Base-by-base conservation (phyloP, 441 rosid genomes). In the Rhodomyrtus psidioides region DNA sequence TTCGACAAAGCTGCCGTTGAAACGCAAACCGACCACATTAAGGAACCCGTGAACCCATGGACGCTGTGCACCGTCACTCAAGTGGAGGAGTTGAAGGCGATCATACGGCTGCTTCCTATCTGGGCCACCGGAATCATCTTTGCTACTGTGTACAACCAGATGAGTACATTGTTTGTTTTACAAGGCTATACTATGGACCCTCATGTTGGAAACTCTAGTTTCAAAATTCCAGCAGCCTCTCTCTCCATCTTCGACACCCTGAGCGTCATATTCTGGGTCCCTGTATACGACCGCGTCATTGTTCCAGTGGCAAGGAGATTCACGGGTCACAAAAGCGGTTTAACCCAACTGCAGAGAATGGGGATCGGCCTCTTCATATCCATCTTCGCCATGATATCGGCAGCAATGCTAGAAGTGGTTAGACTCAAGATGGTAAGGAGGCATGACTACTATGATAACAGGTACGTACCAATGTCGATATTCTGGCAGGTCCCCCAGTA, bases 1-100 rank as follows among this genome's bases (percentile, higher is more conserved):
- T 85, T 85, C 55, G 86, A 85, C 87, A 85, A 57, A 46, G 87
- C 87, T 55, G 87, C 87, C 26, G 83, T 85, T 23, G 87, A 84
- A 39, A 54, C 53, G 12, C 86, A 55, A 55, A 39, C 49, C 34
- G 83, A 85, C 53, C 21, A 46, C 49, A 4, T 85, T 15, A 59
- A 82, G 53, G 84, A 58, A 13, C 54, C 59, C 0, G 58, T 62
- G 39, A 60, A 85, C 17, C 79, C 84, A 42, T 85, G 87, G 87
- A 85, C 81, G 84, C 84, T 85, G 76, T 85, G 87, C 59, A 85
- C 84, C 16, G 42, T 85, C 84, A 81, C 84, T 12, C 87, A 85
- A 49, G 87, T 85, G 79, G 84, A 85, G 87, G 87, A 85, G 83
- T 28, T 81, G 17, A 85, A 85, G 55, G 74, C 84, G 1, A 81